Base-by-base conservation (phyloP, 192 early-diverging fungal genomes). In the Geranomyces michiganensis region DNA sequence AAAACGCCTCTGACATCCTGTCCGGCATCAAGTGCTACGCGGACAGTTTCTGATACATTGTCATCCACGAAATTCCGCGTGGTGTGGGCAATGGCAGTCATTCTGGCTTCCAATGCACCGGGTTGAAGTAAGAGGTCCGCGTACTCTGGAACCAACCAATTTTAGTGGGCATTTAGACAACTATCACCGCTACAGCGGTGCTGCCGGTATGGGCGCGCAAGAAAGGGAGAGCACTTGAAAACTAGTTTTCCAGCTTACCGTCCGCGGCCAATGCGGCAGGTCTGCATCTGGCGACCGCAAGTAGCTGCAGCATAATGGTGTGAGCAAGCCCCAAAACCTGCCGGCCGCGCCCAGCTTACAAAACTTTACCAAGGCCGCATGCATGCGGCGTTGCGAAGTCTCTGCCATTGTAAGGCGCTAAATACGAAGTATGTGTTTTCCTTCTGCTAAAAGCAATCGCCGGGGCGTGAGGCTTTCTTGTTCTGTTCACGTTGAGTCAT, bases 41-140 rank as follows among this genome's bases (percentile, higher is more conserved):
- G 22, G 21, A 64, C 62, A 1, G 32, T 8, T 21, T 46, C 13
- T 9, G 62, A 43, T 46, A 64, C 2, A 45, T 19, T 6, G 17
- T 19, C n/a, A 41, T 9, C 19, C 5, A 36, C 33, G 5, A 64
- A 29, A 22, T 4, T 24, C 21, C 62, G 62, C 41, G 62, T 45
- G 41, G 62, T 29, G 15, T 45, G 62, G 2, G 62, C 62, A 9
- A 64, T 13, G 41, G 14, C 1, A 22, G 5, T 29, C 41, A 64
- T 21, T 5, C 29, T 6, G 14, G 10, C 62, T 14, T 64, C 62
- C n/a, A 46, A 4, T 8, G 41, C 32, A 41, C 43, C 43, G 3
- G 62, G 62, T 21, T 64, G 62, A n/a, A 45, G 41, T 41, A 64
- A 41, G 5, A 64, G 10, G 27, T 33, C 22, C 14, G 41, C 62